Conservation (phyloP, 139 green algal genomes). For the Volvox africanus region DNA sequence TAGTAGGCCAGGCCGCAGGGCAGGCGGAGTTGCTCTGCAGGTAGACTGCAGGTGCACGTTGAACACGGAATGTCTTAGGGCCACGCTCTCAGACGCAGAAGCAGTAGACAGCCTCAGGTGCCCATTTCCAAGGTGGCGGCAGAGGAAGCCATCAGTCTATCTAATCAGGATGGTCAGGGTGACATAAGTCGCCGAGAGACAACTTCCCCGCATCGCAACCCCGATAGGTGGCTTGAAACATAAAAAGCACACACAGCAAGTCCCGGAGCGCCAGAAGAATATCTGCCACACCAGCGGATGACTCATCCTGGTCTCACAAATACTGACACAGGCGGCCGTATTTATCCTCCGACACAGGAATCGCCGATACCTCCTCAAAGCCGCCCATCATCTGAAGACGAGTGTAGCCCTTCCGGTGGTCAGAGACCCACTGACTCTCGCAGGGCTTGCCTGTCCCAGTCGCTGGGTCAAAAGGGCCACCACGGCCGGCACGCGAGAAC, state of each 20-base stretch:
- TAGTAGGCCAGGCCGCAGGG: background rate
- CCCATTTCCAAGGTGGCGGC: background rate
- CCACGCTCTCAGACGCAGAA: background rate
- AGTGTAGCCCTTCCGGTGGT: background rate
- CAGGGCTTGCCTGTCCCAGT: slow-evolving; percentile 5
- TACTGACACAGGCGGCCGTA: background rate
- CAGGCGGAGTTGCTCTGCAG: background rate
- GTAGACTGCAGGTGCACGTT: background rate
- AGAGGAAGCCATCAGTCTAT: background rate
- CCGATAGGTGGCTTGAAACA: background rate
- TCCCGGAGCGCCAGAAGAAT: background rate
- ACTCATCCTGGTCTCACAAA: background rate
- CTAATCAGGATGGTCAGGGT: background rate
- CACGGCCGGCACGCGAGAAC: background rate
- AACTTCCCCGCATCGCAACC: background rate
- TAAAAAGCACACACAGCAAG: background rate
- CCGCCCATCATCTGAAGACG: background rate
- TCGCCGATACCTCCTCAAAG: background rate
- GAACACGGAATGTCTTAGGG: background rate
- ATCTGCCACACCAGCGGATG: background rate
- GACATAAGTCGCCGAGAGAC: background rate
- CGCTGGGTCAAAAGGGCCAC: background rate
- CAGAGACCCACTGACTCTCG: background rate
- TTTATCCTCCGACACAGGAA: background rate
- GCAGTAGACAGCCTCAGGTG: background rate